Evolutionary conservation across 129 eudicot genomes (phyloP).

Genomic region (Apium graveolens): DNA sequence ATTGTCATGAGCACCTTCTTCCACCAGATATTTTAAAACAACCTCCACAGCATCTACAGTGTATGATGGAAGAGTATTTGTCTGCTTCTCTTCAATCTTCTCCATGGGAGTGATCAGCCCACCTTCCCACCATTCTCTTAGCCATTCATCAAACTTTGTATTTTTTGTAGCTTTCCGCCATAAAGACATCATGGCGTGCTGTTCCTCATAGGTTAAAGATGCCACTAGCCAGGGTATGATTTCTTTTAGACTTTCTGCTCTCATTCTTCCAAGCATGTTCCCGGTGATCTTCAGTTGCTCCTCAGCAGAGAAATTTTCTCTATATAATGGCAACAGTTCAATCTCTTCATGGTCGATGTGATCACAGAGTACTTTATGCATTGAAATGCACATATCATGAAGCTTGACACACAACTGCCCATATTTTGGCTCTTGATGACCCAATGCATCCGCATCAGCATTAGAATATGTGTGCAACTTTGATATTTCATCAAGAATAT

Average conservation of each 20-base stretch:
- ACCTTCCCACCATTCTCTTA: slow-evolving; percentile 95
- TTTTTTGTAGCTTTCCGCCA: slow-evolving; percentile 68
- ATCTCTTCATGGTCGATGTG: slow-evolving; percentile 72
- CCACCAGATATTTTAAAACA: slow-evolving; percentile 39
- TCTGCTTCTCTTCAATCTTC: slow-evolving; percentile 34
- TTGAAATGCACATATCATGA: slow-evolving; percentile 57
- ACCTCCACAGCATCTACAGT: slow-evolving; percentile 41
- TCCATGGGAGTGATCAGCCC: slow-evolving; percentile 27
- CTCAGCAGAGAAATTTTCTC: slow-evolving; percentile 51
- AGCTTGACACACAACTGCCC: slow-evolving; percentile 64
- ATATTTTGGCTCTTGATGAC: slow-evolving; percentile 26
- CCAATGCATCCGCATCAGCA: slow-evolving; percentile 15
- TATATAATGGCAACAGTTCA: slow-evolving; percentile 67
- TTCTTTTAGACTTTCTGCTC: slow-evolving; percentile 69
- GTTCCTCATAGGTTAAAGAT: slow-evolving; percentile 56
- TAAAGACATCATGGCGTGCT: slow-evolving; percentile 47
- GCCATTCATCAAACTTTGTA: slow-evolving; percentile 87
- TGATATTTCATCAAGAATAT: slow-evolving; percentile 46
- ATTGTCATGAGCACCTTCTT: slow-evolving; percentile 20
- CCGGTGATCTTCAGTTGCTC: slow-evolving; percentile 86
- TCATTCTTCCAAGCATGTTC: slow-evolving; percentile 79
- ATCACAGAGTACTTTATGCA: slow-evolving; percentile 62
- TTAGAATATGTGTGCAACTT: slow-evolving; percentile 24
- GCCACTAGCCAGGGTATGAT: slow-evolving; percentile 86
- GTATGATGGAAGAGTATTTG: slow-evolving; percentile 29